Evolutionary conservation across 1,284 basidiomycete genomes (phyloP).

Genomic region (Pyrrhoderma lamaoense): DNA sequence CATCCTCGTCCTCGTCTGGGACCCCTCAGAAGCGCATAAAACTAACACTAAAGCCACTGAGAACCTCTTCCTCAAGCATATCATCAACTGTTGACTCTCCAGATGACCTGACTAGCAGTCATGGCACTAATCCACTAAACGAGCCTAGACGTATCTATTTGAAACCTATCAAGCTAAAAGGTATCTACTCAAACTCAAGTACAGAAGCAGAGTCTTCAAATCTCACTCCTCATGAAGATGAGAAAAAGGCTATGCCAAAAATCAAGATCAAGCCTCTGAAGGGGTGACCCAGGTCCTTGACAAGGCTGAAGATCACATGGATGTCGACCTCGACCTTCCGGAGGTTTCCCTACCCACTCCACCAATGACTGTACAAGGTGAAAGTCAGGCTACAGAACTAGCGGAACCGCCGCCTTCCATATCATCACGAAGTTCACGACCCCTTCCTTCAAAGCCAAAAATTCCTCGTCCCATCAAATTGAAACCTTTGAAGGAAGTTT

Average conservation of each 20-base stretch:
- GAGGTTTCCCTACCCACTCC: neutral
- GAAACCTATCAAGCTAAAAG: conserved; percentile 1
- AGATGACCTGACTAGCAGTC: neutral
- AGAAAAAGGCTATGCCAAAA: conserved; percentile 9
- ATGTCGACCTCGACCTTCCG: neutral
- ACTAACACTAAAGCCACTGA: conserved; percentile 15
- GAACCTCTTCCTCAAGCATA: neutral
- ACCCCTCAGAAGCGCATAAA: conserved; percentile 8
- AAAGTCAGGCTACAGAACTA: neutral
- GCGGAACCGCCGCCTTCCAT: neutral
- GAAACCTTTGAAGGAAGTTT: conserved; percentile 70
- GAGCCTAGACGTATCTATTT: neutral
- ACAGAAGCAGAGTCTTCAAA: neutral
- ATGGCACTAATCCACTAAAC: neutral
- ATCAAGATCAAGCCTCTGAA: conserved; percentile 15
- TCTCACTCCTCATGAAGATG: neutral
- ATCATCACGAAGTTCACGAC: neutral
- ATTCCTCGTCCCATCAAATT: conserved; percentile 52
- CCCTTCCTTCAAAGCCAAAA: conserved; percentile 20
- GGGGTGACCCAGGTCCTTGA: neutral
- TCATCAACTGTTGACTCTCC: conserved; percentile 1
- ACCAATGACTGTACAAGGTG: neutral
- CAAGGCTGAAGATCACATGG: conserved; percentile 3
- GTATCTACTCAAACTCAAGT: neutral
- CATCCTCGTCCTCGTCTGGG: conserved; percentile 1